Evolutionary conservation across 352 stramenopile species (phyloP), one percentile per base, ranked within the genome.

Genomic region (Pythium scleroteichum): DNA sequence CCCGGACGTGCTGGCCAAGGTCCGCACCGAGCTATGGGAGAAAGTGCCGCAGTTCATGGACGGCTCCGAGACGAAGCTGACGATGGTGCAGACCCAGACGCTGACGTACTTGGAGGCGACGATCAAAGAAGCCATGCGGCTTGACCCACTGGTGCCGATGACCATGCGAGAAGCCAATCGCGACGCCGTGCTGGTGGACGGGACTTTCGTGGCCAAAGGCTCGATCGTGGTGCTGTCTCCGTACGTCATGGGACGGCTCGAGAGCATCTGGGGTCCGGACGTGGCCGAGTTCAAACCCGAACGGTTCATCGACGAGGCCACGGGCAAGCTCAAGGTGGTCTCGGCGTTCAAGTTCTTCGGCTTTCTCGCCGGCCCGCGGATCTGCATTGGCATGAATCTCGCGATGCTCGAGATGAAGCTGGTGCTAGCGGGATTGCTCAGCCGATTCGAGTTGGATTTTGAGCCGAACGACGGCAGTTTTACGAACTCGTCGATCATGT

Each of bases 401-500:
- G 29, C 77, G 0, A 49, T 82, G 40, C 58, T 83, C 9, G 68
- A 85, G 53, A 64, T 81, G 13, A 76, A 80, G 48, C 47, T 79
- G 17, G 40, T 72, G 20, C 35, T 79, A 35, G 51, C 66, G 6
- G 50, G 45, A 19, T 27, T 87, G 23, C 48, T 87, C 9, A 53
- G 56, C n/a, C 56, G 69, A 29, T 86, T 79, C 55, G 33, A 66
- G 17, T 46, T 64, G 17, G 44, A 64, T 1, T 22, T 64, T 27
- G 38, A 20, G 19, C 57, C 57, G 2, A 64, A 64, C 47, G 57
- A 64, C 40, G 57, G 57, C 22, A 33, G 33, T 19, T 58, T 52
- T 46, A 24, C 23, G 13, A 41, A 52, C 39, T 64, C 57, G 1
- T 39, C 39, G 13, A 57, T 23, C 19, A 24, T 64, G 40, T 23